Percentiles rank a stretch among this genome's conserved stretches.
Conservation (phyloP, 78 protist genomes). For the Speleostelium caveatum region DNA sequence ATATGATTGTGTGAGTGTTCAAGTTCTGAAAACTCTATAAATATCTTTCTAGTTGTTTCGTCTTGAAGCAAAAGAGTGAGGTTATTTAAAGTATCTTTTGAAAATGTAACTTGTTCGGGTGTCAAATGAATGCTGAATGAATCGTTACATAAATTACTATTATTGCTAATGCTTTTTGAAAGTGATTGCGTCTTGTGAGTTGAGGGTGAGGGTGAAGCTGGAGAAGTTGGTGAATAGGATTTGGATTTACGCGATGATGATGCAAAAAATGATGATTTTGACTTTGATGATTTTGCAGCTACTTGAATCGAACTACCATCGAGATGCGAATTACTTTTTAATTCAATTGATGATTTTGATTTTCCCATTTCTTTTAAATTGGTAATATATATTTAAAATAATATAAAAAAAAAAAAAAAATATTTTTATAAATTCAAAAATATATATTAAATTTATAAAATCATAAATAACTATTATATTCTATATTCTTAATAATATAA, state of each 20-base stretch:
- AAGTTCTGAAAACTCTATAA: slow-evolving; percentile 57
- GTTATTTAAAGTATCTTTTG: slow-evolving; percentile 11
- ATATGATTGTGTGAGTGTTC: slow-evolving; percentile 58
- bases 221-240: no score
- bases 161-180: slow-evolving; percentile 8
- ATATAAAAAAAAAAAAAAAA: no score
- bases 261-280: neutral
- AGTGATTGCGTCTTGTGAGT: neutral
- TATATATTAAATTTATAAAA: no score
- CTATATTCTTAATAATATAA: neutral
- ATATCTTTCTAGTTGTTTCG: slow-evolving; percentile 32
- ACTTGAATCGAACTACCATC: neutral
- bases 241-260: neutral
- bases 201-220: neutral
- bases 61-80: slow-evolving; percentile 4
- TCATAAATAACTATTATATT: neutral
- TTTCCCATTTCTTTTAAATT: neutral
- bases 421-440: no score
- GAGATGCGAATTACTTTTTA: neutral
- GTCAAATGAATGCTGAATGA: neutral
- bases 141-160: slow-evolving; percentile 34
- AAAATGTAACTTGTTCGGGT: slow-evolving; percentile 17
- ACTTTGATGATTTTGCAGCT: neutral
- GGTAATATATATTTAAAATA: no score
- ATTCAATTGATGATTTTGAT: neutral